Base-by-base conservation (phyloP, 164 flowering plant genomes). In the Macadamia tetraphylla region DNA sequence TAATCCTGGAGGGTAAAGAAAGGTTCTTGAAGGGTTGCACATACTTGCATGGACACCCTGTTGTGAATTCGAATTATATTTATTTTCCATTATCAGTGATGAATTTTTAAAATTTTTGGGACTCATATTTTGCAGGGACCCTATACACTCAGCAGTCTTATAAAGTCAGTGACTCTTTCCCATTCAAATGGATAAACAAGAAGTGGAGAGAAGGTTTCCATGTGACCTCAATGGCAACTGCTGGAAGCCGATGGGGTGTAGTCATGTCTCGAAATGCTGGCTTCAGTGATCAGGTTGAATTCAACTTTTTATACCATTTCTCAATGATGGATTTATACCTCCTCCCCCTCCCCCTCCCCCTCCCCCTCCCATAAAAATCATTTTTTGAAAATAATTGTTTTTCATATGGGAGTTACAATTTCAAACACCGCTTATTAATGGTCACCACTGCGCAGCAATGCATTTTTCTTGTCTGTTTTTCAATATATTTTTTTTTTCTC, bases 201-300 rank as follows among this genome's bases (percentile, higher is more conserved):
- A 91, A 91, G 63, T 91, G 97, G 97, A 82, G 80, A 75, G 94
- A 91, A 76, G 97, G 97, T 7, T 91, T 91, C 67, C 86, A 88
- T 70, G 97, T 91, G 55, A 88, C 97, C 64, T 88, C 97, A 59
- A 88, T 91, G 97, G 97, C 94, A 29, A 91, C 94, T 69, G 92
- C 97, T 77, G 97, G 94, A 72, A 82, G 78, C 69, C 82, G 94
- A 55, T 91, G 97, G 97, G 97, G 92, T 64, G 87, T 91, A 66
- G 94, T 91, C 46, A 91, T 91, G 97, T 91, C 97, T 58, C 92
- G 94, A 65, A 91, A 91, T 83, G 86, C 97, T 69, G 94, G 94
- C 65, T 91, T 83, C 67, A 83, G 83, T 72, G 92, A 91, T 66
- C 97, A 90, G 97, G 97, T 90, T 61, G 40, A 63, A 64, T 62